Conservation (phyloP, 176 grass and related monocot species). For the Aegilops tauschii region DNA sequence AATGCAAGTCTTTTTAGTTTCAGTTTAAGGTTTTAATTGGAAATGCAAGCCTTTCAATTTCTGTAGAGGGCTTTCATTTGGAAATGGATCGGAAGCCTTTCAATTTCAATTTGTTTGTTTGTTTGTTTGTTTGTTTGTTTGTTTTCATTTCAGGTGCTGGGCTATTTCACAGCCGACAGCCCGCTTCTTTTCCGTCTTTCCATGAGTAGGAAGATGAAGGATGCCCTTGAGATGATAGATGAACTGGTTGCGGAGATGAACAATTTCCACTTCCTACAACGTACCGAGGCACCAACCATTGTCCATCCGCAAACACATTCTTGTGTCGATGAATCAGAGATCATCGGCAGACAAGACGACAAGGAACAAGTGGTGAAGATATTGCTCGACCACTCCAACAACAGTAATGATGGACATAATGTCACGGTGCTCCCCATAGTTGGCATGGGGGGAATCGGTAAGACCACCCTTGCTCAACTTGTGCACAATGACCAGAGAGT, state of each 20-base stretch:
- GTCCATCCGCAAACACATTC: too few relatives aligned
- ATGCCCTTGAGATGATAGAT: not conserved
- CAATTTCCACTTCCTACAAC: too few relatives aligned
- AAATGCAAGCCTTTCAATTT: not conserved
- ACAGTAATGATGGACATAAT: not conserved
- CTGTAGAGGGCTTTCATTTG: not conserved
- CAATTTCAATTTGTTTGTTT: too few relatives aligned
- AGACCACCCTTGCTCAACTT: too few relatives aligned
- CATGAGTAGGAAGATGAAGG: not conserved
- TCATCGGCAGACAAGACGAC: too few relatives aligned
- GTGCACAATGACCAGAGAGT: too few relatives aligned
- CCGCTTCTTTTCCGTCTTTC: not conserved
- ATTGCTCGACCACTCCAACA: not conserved
- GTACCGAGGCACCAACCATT: too few relatives aligned
- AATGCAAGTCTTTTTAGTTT: not conserved
- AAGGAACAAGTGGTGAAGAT: not conserved
- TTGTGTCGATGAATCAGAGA: too few relatives aligned
- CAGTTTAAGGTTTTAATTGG: not conserved
- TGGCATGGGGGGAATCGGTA: not conserved
- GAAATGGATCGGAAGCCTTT: too few relatives aligned
- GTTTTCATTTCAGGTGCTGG: too few relatives aligned
- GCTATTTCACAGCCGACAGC: too few relatives aligned
- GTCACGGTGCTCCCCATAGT: not conserved
- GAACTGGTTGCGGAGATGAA: not conserved
- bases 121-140: too few relatives aligned